Base-by-base conservation (phyloP, 2,329 filamentous ascomycete genomes). In the Thelonectria discophora region DNA sequence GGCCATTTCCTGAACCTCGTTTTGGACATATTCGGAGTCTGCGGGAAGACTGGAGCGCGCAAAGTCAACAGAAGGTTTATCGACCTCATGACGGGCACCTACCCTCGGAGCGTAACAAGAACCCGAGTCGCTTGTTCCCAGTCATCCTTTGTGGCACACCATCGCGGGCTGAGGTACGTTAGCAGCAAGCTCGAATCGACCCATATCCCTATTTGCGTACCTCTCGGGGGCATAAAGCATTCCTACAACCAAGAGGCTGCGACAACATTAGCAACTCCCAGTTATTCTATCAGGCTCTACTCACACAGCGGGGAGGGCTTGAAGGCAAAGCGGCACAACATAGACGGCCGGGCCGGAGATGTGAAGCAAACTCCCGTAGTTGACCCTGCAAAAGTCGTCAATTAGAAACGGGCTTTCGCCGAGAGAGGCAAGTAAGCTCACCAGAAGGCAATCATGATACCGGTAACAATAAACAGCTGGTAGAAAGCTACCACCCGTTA, bases 71-170 rank as follows among this genome's bases (percentile, higher is more conserved):
- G 30, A 20, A 15, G 2, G 10, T 15, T 18, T 6, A 24, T 18
- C 9, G 6, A 32, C 18, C 5, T 17, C 10, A 7, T 15, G 1
- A 20, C 7, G 12, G 2, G 18, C 24, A 57, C 71, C 65, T 65
- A 79, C 77, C 72, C 69, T 60, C 78, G 71, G 42, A 92, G 80
- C 39, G 75, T 79, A 18, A 83, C 80, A 7, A 92, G 81, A 17
- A 87, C 83, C 0, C 61, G 62, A 3, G 82, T 84, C 1, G 89
- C 86, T 42, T 84, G 79, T 62, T 91, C 88, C 88, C 88, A 90
- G 65, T 88, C 82, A 68, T 90, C 88, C 68, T 86, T 82, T 66
- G 87, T 86, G 21, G 88, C 89, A 21, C 89, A 83, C 84, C 86
- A 91, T 66, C 89, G 83, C 13, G 89, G 88, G 7, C 86, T 89